Conservation (phyloP, 148 eudicot genomes). For the Cornus kousa region DNA sequence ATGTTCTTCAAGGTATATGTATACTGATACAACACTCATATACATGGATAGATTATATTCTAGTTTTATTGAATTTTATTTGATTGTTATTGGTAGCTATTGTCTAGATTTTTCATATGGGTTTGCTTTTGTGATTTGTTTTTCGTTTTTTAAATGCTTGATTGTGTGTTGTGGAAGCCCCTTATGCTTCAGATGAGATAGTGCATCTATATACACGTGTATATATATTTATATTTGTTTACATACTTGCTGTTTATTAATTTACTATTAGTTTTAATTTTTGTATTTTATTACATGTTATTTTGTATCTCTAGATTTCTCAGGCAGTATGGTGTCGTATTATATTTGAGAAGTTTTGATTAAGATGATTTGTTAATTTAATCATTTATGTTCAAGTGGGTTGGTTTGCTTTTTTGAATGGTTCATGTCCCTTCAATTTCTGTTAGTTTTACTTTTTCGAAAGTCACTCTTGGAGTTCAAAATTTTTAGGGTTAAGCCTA, state of each 20-base stretch:
- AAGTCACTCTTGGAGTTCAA: neutral
- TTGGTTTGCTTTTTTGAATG: neutral
- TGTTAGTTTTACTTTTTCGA: neutral
- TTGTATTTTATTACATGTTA: neutral
- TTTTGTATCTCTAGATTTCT: neutral
- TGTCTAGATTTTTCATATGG: neutral
- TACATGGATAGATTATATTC: neutral
- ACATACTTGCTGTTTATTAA: too few species aligned
- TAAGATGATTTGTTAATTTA: too few species aligned
- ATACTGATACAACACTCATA: neutral
- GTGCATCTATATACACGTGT: too few species aligned
- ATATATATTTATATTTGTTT: neutral
- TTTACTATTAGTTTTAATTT: neutral
- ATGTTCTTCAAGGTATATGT: slow-evolving; percentile 75
- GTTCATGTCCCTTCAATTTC: neutral
- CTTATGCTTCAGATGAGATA: too few species aligned
- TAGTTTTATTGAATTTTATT: neutral
- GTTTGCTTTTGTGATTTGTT: neutral
- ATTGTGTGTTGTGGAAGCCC: too few species aligned
- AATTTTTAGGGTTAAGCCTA: neutral
- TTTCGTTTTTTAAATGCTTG: too few species aligned
- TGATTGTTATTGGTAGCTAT: neutral
- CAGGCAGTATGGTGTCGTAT: neutral
- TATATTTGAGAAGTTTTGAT: too few species aligned
- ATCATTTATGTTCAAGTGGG: too few species aligned